Base-by-base conservation (phyloP, 768 basidiomycete species). In the Kwoniella heveanensis region DNA sequence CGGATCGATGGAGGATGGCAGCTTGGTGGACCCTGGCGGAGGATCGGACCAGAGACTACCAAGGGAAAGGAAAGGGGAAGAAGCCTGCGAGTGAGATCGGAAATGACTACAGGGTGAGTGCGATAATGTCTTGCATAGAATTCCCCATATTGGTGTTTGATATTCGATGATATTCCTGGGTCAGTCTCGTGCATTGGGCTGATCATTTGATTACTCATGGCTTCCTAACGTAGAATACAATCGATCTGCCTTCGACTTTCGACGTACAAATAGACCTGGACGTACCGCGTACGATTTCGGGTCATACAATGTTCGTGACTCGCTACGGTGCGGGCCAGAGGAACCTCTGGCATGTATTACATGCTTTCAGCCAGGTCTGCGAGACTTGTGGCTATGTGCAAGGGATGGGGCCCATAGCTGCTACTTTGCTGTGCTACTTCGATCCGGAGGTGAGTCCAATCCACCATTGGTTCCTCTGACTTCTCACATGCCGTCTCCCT, bases 211-310 rank as follows among this genome's bases (percentile, higher is more conserved):
- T 25, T 60, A 26, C n/a, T 44, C 10, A 44, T 48, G n/a, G 26
- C 37, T 32, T 32, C 32, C 39, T 17, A 9, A 19, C 10, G 68
- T 81, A 83, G 66, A 85, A 87, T 44, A 83, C 83, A 8, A 76
- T 93, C 66, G 90, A 93, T 54, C 86, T 85, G 62, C 89, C 93
- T 19, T 95, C 92, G 44, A 85, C 82, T 9, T 94, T 92, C 77
- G 96, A 99, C 79, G 87, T 97, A 30, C 96, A 98, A 82, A 97
- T 98, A 69, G 96, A 99, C 81, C 83, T 99, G 68, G 96, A 99
- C 74, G 94, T 98, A 1, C 96, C 96, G 2, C 82, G 96, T 74
- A 98, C 96, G 13, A 96, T 97, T 68, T 90, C 87, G 64, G 93
- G 93, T 0, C 93, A 98, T 81, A 85, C 96, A 63, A 85, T 94